Conservation (phyloP, 805 yeast species). For the Nakazawaea ambrosiae region DNA sequence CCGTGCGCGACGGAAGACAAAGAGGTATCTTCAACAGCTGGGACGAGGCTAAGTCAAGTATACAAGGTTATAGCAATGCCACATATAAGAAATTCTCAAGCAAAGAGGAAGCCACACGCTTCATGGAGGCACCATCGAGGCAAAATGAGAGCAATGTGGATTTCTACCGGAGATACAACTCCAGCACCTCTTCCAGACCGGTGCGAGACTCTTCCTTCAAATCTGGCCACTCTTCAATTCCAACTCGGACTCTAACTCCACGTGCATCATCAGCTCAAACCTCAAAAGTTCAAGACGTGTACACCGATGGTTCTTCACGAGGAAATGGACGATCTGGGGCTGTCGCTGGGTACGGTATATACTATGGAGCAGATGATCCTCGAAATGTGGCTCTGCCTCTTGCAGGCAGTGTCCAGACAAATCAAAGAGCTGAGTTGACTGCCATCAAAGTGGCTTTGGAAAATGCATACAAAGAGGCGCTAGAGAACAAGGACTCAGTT, state of each 20-base stretch:
- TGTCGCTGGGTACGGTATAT: conserved; percentile 71
- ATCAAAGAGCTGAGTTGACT: conserved; percentile 72
- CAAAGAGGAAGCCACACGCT: conserved; percentile 43
- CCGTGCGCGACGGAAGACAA: conserved; percentile 45
- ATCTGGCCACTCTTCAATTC: background rate
- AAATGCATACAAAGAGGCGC: conserved; percentile 27
- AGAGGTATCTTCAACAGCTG: conserved; percentile 57
- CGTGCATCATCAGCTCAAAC: background rate
- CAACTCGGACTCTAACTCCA: background rate
- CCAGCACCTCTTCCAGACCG: background rate
- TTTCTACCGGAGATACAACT: background rate
- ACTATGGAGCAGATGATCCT: conserved; percentile 47
- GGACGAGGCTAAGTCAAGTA: conserved; percentile 48
- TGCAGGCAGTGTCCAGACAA: conserved; percentile 48
- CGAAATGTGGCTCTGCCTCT: conserved; percentile 53
- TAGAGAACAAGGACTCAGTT: conserved; percentile 13
- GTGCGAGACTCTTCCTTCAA: background rate
- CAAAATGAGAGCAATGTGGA: background rate
- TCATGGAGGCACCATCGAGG: background rate
- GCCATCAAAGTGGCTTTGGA: conserved; percentile 58
- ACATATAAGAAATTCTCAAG: conserved; percentile 48
- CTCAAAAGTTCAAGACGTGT: conserved; percentile 29
- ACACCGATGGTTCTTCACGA: conserved; percentile 74
- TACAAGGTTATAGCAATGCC: conserved; percentile 51
- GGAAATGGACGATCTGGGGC: conserved; percentile 44